Base-by-base conservation (phyloP, 257 asterid species). In the Paraleonurus japonicus region DNA sequence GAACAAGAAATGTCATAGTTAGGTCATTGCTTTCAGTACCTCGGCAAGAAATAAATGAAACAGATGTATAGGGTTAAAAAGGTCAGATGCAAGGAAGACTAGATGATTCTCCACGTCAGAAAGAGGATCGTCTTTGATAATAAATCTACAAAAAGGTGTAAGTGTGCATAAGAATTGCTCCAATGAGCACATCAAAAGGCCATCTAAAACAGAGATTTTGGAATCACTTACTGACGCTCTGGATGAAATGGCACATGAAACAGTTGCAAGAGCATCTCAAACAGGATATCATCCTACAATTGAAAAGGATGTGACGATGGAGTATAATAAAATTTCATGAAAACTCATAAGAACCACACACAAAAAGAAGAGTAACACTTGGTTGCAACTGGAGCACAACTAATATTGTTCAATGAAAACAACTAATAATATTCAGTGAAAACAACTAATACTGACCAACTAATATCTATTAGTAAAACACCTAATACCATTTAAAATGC, bases 21-120 rank as follows among this genome's bases (percentile, higher is more conserved):
- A 60, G 51, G 50, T 43, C 6, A 51, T 12, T 23, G 16, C 4
- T 60, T 41, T 30, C 43, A 79, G 81, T 80, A 88, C 99, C 96
- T 87, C 93, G 17, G 86, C 80, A 65, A 94, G 96, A 85, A 94
- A 91, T 59, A 91, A 57, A 81, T 94, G 96, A 78, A 91, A 94
- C 33, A 89, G 63, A 67, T 81, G 77, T 60, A 94, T 73, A 23
- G 99, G 99, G 78, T 82, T 85, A 63, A 94, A 88, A 70, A 88
- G 65, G 81, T 89, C 89, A 51, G 85, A 80, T 69, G 82, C 81
- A 71, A 86, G 84, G 78, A 74, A 64, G 62, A 53, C 33, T 6
- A 53, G 37, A 26, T 70, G 76, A 70, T 72, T 71, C 72, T 80
- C 76, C 72, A 67, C 83, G 45, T 71, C 76, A 22, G 70, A 69